phyloP scores from a whole-genome alignment of 129 eudicot species.

The Helianthus tuberosus region DNA sequence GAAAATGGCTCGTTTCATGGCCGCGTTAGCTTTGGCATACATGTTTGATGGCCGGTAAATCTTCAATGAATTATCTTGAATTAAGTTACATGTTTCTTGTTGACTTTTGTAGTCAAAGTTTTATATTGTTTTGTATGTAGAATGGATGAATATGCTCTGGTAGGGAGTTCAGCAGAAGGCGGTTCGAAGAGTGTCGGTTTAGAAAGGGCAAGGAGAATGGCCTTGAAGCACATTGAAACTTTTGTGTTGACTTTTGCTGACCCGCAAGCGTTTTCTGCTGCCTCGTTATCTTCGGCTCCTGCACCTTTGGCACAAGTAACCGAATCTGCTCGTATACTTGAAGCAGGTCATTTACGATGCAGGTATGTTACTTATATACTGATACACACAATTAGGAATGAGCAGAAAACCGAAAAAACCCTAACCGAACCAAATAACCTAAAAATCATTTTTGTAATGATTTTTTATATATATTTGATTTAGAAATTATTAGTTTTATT shows the following conservation, averaged over 20 bases:
- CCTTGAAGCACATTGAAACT: conserved; percentile 82
- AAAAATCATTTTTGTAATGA: no score
- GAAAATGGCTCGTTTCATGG: conserved; percentile 98
- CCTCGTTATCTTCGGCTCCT: conserved; percentile 82
- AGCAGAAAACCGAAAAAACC: no score
- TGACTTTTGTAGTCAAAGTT: background rate
- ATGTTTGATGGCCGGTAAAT: conserved; percentile 97
- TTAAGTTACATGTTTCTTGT: background rate
- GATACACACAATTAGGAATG: no score
- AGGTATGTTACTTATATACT: conserved; percentile 45
- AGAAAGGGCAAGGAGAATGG: conserved; percentile 84
- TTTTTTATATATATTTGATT: no score
- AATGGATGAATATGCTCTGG: conserved; percentile 79
- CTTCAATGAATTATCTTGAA: background rate
- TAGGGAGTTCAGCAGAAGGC: conserved; percentile 71
- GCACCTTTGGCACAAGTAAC: conserved; percentile 80
- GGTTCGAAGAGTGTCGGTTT: conserved; percentile 66
- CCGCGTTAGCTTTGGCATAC: conserved; percentile 93
- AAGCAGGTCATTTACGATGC: conserved; percentile 98
- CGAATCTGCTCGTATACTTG: conserved; percentile 84
- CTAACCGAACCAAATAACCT: no score
- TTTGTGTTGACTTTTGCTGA: conserved; percentile 75
- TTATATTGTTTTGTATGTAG: conserved; percentile 47
- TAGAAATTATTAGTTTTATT: no score
- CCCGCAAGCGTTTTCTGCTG: conserved; percentile 84